Conservation (phyloP, 2,329 filamentous ascomycete genomes). For the Immersiporthe knoxdaviesiana region DNA sequence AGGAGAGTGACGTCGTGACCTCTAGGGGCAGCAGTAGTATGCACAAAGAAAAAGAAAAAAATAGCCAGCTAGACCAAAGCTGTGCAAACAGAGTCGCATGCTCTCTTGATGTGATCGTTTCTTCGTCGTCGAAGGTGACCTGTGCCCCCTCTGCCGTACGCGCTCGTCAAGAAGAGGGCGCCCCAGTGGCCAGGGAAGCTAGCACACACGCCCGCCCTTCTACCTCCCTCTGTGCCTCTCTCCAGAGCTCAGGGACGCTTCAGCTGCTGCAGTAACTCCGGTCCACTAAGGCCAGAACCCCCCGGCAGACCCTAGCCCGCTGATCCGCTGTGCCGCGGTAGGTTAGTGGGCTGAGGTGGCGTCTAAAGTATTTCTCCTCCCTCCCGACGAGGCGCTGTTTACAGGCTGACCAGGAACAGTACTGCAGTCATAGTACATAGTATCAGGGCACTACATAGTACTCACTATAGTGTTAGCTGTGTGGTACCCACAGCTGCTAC, state of each 20-base stretch:
- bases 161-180: conserved; percentile 7
- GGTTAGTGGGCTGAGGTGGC: not conserved
- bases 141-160: conserved; percentile 6
- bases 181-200: not conserved
- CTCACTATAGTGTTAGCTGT: too few species aligned
- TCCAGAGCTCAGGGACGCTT: not conserved
- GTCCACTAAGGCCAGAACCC: not conserved
- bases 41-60: not conserved
- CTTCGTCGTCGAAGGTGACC: conserved; percentile 5
- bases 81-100: not conserved
- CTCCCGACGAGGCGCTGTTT: not conserved
- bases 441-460: too few species aligned
- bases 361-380: not conserved
- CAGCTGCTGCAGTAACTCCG: not conserved
- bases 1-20: not conserved
- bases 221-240: not conserved
- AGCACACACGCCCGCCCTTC: not conserved
- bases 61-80: not conserved
- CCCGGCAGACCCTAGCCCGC: not conserved
- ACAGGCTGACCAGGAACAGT: not conserved
- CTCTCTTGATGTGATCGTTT: not conserved
- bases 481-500: not conserved
- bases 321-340: not conserved
- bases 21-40: not conserved
- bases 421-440: too few species aligned